phyloP scores from a whole-genome alignment of 176 grass and related monocot species.

The Cymbopogon citratus region DNA sequence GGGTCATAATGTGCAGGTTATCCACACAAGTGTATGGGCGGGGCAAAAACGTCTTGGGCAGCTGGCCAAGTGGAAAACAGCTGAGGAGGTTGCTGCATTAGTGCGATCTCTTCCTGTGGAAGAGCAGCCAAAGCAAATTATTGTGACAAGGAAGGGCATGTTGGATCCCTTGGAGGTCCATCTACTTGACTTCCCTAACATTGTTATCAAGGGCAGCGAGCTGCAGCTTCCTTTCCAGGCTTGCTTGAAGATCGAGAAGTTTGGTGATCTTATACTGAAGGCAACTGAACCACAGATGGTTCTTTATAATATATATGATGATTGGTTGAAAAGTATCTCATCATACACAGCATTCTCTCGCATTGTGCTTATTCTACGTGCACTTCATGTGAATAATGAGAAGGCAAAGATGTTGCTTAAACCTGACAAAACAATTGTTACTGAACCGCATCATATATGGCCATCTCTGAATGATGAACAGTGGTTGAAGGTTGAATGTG shows the following conservation, averaged over 20 bases:
- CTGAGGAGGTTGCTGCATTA: conserved; percentile 97
- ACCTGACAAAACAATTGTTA: conserved; percentile 94
- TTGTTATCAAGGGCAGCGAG: conserved; percentile 98
- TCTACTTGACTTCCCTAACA: conserved; percentile 96
- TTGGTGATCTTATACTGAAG: conserved; percentile 96
- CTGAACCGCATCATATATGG: conserved; percentile 97
- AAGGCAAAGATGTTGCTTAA: conserved; percentile 99
- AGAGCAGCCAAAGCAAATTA: conserved; percentile 98
- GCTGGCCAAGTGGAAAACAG: conserved; percentile 98
- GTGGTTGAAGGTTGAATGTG: conserved; percentile 98
- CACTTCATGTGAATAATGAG: conserved; percentile 98
- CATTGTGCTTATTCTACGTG: conserved; percentile 81
- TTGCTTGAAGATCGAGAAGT: conserved; percentile 99
- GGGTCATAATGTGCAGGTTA: conserved; percentile 53
- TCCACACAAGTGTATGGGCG: conserved; percentile 98
- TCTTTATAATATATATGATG: conserved; percentile 97
- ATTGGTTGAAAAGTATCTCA: conserved; percentile 98
- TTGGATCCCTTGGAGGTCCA: conserved; percentile 96
- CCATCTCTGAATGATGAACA: conserved; percentile 90
- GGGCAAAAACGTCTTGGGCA: conserved; percentile 98
- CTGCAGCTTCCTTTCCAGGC: conserved; percentile 96
- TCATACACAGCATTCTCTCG: conserved; percentile 97
- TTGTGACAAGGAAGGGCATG: conserved; percentile 97
- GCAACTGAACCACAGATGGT: conserved; percentile 98
- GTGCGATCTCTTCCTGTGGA: conserved; percentile 90